Evolutionary conservation across 1,284 basidiomycete genomes (phyloP).

Genomic region (Microbotryum intermedium): DNA sequence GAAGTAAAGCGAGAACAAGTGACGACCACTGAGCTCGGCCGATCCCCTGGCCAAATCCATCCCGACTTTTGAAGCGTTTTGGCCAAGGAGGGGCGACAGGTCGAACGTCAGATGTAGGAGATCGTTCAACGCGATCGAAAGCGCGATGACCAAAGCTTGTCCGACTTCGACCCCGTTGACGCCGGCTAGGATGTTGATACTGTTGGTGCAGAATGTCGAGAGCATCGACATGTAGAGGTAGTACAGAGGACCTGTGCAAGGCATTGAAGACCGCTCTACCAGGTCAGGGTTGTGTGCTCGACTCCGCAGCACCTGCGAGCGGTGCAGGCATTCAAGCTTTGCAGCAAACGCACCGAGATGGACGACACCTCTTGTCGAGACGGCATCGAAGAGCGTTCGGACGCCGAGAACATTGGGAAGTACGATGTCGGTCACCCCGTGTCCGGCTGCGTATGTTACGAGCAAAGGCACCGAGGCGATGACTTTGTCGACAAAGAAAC

Average conservation of each 20-base stretch:
- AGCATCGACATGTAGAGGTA: slow-evolving; percentile 94
- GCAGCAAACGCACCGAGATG: slow-evolving; percentile 59
- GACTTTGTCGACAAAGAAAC: slow-evolving; percentile 41
- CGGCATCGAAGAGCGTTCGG: slow-evolving; percentile 46
- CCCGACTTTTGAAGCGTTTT: slow-evolving; percentile 4
- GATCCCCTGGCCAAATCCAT: slow-evolving; percentile 25
- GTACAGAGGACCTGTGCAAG: slow-evolving; percentile 70
- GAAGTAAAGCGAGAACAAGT: slow-evolving; percentile 90
- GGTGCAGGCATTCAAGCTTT: slow-evolving; percentile 1
- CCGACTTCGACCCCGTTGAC: slow-evolving; percentile 93
- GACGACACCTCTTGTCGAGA: slow-evolving; percentile 48
- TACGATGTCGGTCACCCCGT: slow-evolving; percentile 87
- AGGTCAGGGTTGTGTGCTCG: background rate
- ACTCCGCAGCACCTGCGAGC: background rate
- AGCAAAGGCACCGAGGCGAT: slow-evolving; percentile 90
- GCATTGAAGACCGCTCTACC: background rate
- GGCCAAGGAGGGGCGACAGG: slow-evolving; percentile 8
- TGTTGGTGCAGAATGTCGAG: slow-evolving; percentile 94
- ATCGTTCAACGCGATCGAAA: slow-evolving; percentile 86
- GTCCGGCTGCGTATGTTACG: slow-evolving; percentile 91
- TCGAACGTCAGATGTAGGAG: slow-evolving; percentile 68
- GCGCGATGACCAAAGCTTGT: slow-evolving; percentile 84
- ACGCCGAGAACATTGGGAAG: slow-evolving; percentile 58
- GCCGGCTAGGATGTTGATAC: slow-evolving; percentile 97
- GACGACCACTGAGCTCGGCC: slow-evolving; percentile 73